Evolutionary conservation across 257 asterid species (phyloP).

Genomic region (Sherardia arvensis): DNA sequence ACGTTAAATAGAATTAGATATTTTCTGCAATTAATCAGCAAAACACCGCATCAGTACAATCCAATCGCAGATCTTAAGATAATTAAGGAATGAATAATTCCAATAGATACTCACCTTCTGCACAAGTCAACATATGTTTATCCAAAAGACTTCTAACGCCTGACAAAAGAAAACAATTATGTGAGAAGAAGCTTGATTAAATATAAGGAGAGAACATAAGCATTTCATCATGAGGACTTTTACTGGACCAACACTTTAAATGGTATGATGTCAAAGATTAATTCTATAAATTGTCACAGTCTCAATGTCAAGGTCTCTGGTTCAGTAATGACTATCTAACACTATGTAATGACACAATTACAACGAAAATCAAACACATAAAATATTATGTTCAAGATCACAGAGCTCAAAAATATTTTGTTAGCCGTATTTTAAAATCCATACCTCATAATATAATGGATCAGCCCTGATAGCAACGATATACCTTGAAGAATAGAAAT

Average conservation of each 20-base stretch:
- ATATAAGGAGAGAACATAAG: neutral
- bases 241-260: neutral
- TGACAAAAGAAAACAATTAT: slow-evolving; percentile 26
- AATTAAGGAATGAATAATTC: neutral
- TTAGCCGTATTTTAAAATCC: neutral
- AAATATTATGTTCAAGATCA: neutral
- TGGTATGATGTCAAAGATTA: no score
- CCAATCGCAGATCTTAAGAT: neutral
- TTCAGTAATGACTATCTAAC: neutral
- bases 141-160: slow-evolving; percentile 96
- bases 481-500: slow-evolving; percentile 50
- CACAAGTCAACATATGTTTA: slow-evolving; percentile 91
- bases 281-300: neutral
- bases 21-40: slow-evolving; percentile 43
- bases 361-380: neutral
- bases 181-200: neutral
- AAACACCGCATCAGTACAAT: neutral
- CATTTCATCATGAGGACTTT: neutral
- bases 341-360: neutral
- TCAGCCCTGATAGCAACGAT: slow-evolving; percentile 97
- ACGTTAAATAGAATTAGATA: no score
- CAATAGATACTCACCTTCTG: slow-evolving; percentile 58
- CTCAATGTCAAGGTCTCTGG: neutral
- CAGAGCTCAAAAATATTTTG: neutral
- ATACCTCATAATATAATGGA: slow-evolving; percentile 96